Conservation (phyloP, 1,139 yeast species). For the Zhuliangozyma blackwelliae region DNA sequence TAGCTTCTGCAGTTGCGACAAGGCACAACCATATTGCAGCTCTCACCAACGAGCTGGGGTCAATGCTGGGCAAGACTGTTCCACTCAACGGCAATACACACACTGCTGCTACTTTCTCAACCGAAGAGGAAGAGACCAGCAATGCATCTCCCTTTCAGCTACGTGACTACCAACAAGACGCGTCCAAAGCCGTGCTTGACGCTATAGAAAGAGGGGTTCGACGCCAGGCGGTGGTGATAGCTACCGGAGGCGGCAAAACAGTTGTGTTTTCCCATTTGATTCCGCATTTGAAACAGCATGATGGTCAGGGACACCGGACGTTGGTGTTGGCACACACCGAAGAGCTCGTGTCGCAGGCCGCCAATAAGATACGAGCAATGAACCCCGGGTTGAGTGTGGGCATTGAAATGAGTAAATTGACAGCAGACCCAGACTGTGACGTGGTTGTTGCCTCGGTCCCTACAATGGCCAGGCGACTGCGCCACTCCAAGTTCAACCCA, state of each 20-base stretch:
- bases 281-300: conserved; percentile 37
- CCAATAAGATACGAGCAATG: conserved; percentile 39
- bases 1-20: too few relatives aligned
- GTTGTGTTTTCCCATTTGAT: conserved; percentile 73
- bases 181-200: conserved; percentile 52
- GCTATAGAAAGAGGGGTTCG: conserved; percentile 46
- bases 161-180: conserved; percentile 69
- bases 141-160: conserved; percentile 9
- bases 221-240: conserved; percentile 78
- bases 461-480: conserved; percentile 45
- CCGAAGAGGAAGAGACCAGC: neutral
- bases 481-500: conserved; percentile 57
- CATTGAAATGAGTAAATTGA: conserved; percentile 65
- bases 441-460: conserved; percentile 78
- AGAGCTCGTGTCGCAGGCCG: conserved; percentile 75
- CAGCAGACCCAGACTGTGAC: conserved; percentile 46
- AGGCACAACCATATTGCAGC: too few relatives aligned
- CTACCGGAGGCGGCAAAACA: conserved; percentile 96
- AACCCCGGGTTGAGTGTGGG: conserved; percentile 54
- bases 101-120: neutral
- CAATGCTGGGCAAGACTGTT: neutral
- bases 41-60: too few relatives aligned
- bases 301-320: conserved; percentile 40
- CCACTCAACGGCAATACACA: neutral
- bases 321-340: conserved; percentile 77